A percentile compares a stretch with the other conserved stretches of the same genome.
phyloP scores from a whole-genome alignment of 1,284 basidiomycete species.

The Ceratobasidium sp. region DNA sequence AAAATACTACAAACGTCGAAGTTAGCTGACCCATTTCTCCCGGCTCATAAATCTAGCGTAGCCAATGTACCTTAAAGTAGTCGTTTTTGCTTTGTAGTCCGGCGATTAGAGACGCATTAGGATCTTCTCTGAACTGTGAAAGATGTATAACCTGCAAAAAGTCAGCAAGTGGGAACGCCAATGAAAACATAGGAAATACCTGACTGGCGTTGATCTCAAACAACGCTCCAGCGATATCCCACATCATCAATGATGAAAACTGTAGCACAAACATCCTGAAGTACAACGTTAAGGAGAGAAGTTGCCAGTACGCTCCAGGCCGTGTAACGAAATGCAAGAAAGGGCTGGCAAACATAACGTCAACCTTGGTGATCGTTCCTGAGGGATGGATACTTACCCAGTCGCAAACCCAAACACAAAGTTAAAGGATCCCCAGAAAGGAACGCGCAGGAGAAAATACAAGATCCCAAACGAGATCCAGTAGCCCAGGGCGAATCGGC shows the following conservation, averaged over 20 bases:
- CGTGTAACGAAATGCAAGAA: conserved; percentile 40
- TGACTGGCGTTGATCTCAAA: conserved; percentile 42
- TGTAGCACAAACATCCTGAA: conserved; percentile 37
- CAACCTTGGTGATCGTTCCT: background rate
- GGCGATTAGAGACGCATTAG: conserved; percentile 36
- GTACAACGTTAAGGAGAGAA: conserved; percentile 25
- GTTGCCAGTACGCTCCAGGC: conserved; percentile 19
- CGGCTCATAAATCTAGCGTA: background rate
- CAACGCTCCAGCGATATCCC: conserved; percentile 40
- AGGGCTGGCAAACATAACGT: conserved; percentile 7
- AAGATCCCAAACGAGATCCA: background rate
- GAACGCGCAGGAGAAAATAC: conserved; percentile 15
- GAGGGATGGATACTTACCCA: background rate
- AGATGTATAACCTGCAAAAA: conserved; percentile 27
- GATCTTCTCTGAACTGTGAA: conserved; percentile 41
- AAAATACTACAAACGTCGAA: conserved; percentile 18
- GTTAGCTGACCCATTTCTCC: background rate
- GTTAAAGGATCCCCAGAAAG: conserved; percentile 11
- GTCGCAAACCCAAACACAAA: conserved; percentile 19
- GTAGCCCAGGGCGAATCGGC: conserved; percentile 10
- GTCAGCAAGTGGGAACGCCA: background rate
- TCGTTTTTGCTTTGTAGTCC: conserved; percentile 37
- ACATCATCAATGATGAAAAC: conserved; percentile 18
- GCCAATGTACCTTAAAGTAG: conserved; percentile 31
- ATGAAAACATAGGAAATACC: background rate